phyloP scores from a whole-genome alignment of 1,284 basidiomycete genomes.

The Apiotrichum gracile region DNA sequence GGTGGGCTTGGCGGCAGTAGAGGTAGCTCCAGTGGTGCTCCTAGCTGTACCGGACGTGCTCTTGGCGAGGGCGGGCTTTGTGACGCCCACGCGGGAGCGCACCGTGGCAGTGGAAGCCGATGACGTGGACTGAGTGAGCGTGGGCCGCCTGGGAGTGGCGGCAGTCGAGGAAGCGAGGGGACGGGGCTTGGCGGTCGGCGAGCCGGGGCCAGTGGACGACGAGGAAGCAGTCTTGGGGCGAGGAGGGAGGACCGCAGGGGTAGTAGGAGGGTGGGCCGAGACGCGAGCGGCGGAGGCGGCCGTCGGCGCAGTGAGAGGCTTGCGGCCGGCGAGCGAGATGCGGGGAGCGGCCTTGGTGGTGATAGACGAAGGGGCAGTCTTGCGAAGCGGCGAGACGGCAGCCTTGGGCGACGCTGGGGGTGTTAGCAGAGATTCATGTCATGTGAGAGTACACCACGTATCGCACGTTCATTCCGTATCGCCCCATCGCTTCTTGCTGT shows the following conservation, averaged over 20 bases:
- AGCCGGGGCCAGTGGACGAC: conserved; percentile 13
- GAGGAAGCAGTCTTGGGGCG: conserved; percentile 14
- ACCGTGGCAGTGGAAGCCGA: conserved; percentile 1
- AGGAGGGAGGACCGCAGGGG: neutral
- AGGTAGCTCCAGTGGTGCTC: neutral
- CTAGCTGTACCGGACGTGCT: neutral
- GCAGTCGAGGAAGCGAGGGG: conserved; percentile 7
- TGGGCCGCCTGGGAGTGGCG: neutral
- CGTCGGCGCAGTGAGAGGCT: conserved; percentile 18
- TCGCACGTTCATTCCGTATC: neutral
- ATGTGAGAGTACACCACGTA: neutral
- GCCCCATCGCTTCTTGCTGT: neutral
- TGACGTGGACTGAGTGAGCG: neutral
- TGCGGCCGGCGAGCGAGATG: conserved; percentile 15
- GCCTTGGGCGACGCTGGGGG: conserved; percentile 10
- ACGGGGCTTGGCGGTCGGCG: conserved; percentile 4
- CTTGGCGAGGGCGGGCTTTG: neutral
- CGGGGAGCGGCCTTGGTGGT: conserved; percentile 6
- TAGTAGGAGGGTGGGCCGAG: too few species aligned
- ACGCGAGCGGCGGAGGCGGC: conserved; percentile 13
- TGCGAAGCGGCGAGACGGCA: conserved; percentile 8
- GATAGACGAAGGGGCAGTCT: neutral
- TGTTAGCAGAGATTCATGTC: neutral
- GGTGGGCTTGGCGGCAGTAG: neutral
- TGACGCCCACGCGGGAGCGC: neutral